Base-by-base conservation (phyloP, 495 filamentous ascomycete species). In the Podospora pseudopauciseta region DNA sequence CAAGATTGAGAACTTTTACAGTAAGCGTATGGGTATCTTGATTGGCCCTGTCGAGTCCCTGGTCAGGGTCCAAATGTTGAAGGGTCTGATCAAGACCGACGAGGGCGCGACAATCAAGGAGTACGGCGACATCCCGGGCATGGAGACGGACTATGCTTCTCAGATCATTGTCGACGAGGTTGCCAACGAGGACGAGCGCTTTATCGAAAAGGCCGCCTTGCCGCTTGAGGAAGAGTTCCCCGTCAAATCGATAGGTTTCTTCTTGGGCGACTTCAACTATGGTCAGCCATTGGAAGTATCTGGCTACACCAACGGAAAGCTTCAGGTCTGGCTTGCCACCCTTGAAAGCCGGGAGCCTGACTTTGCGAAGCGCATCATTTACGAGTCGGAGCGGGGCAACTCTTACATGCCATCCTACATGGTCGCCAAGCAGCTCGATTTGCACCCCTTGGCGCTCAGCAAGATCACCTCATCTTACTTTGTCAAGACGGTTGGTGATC, bases 391-490 rank as follows among this genome's bases (percentile, higher is more conserved):
- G 73, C 83, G 80, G 27, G 80, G 82, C 28, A 90, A 83, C 54
- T 89, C 86, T 1, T 99, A 98, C 75, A 88, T 85, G 60, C 93
- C 95, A 7, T 96, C 95, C 0, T 98, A 87, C 77, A 83, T 88
- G 16, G 91, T 99, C 58, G 92, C 95, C 19, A 91, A 86, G 70
- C 89, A 89, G 76, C 83, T 99, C 20, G 83, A 84, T 3, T 83
- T 99, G 61, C 94, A 96, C 71, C 87, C 93, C 4, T 83, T 99
- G 55, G 90, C 94, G 0, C 82, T 99, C 26, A 95, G 92, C 77
- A 99, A 97, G 82, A 92, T 99, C 68, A 98, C 95, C 0, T 95
- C 94, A 0, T 91, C 93, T 0, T 98, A 96, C 79, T 89, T 87
- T 53, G 92, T 98, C 64, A 85, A 87, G 57, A 89, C 94, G 3